Percentiles rank a stretch among this genome's conserved stretches.
These are phyloP conservation scores for Schwanniomyces vanrijiae DNA, from an alignment of 805 yeast genomes.

Conservation along the genomic window DNA sequence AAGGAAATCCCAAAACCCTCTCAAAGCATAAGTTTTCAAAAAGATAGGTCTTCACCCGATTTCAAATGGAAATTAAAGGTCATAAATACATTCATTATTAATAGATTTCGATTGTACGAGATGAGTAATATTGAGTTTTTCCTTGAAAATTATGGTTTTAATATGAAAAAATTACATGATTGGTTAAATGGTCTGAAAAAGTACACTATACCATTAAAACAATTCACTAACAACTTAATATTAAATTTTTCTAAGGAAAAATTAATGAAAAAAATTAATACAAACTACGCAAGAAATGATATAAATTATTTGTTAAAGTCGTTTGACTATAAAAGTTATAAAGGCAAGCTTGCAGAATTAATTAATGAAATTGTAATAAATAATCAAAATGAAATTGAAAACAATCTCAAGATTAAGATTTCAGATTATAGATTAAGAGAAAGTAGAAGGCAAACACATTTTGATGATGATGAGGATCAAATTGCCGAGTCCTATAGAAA, in stretches of 20 bases:
- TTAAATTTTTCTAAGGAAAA: conserved; percentile 21
- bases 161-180: conserved; percentile 19
- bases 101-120: conserved; percentile 24
- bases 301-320: conserved; percentile 3
- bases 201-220: conserved; percentile 15
- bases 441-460: conserved; percentile 28
- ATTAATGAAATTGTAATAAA: conserved; percentile 21
- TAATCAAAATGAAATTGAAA: conserved; percentile 15
- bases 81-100: conserved; percentile 27
- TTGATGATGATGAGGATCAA: conserved; percentile 32
- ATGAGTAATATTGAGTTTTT: conserved; percentile 16
- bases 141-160: conserved; percentile 25
- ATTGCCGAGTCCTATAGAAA: conserved; percentile 33
- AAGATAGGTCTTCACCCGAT: conserved; percentile 15
- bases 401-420: conserved; percentile 13
- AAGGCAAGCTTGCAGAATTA: conserved; percentile 26
- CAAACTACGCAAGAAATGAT: conserved; percentile 10
- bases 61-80: conserved; percentile 33
- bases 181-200: conserved; percentile 21
- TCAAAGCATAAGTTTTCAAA: conserved; percentile 12
- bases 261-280: conserved; percentile 19
- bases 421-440: conserved; percentile 25
- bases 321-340: conserved; percentile 27
- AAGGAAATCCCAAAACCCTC: conserved; percentile 21
- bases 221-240: conserved; percentile 19